Base-by-base conservation (phyloP, 108 stramenopile genomes). In the Cyclostephanos tholiformis region DNA sequence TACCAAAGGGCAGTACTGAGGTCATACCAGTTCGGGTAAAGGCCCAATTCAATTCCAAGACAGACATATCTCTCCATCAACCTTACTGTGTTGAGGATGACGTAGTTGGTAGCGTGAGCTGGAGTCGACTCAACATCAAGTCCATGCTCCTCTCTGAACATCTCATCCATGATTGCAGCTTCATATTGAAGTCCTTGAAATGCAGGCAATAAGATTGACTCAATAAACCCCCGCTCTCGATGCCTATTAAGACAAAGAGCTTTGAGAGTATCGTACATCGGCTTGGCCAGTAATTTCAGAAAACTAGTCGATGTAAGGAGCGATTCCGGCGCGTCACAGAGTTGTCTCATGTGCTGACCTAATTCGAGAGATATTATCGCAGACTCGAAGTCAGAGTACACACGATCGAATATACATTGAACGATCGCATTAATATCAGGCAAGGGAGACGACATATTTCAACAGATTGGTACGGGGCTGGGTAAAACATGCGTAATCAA, bases 261-360 rank as follows among this genome's bases (percentile, higher is more conserved):
- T 72, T 94, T 94, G 50, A 94, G 76, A 19, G 85, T 80, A 63
- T 94, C 93, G 53, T 94, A 94, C 30, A 91, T 72, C 6, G 93
- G 93, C 64, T 91, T 94, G 0, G 85, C 86, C 38, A 91, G 62
- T 0, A 90, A 86, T 44, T 61, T 66, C 22, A 94, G 57, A 75
- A 89, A 94, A 23, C 69, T 61, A 14, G 85, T 75, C 14, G 76
- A 72, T 52, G 50, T 23, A 38, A 75, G 39, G 6, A 87, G 39
- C 32, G 11, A 36, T 19, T 78, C 79, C 32, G 88, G 88, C 29
- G 89, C 67, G 20, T 69, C 82, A 3, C 76, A 67, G n/a, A 74
- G 52, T 60, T 89, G 87, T 52, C 72, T 79, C 82, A 94, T 87
- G 55, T 91, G 68, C 48, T 70, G 76, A 41, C 56, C 73, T 74